These are phyloP conservation scores for Dysphania ambrosioides DNA, from an alignment of 148 eudicot genomes.

Conservation along the genomic window DNA sequence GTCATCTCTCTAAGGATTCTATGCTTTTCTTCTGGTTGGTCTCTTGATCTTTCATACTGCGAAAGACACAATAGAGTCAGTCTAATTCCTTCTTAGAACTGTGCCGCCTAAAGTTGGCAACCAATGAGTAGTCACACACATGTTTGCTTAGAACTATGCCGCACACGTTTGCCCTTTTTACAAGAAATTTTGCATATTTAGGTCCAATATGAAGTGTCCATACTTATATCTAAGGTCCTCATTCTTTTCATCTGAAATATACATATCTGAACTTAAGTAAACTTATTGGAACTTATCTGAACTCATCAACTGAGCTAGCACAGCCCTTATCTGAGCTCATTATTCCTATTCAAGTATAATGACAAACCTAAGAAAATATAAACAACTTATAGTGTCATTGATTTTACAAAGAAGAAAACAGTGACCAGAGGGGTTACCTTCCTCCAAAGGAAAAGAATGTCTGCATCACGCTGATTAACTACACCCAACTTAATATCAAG, in stretches of 20 bases:
- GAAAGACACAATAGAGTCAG: background rate
- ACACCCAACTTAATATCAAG: conserved; percentile 39
- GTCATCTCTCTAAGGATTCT: conserved; percentile 50
- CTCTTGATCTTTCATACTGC: conserved; percentile 52
- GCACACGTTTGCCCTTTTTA: background rate
- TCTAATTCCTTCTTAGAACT: background rate
- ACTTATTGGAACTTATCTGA: too few species aligned
- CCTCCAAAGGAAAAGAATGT: conserved; percentile 73
- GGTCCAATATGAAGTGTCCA: background rate
- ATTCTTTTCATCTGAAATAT: too few species aligned
- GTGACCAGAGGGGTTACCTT: conserved; percentile 42
- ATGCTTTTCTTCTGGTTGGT: conserved; percentile 34
- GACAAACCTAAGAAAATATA: too few species aligned
- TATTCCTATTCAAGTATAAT: too few species aligned
- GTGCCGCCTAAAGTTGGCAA: background rate
- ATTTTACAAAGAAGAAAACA: too few species aligned
- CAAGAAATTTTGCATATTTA: background rate
- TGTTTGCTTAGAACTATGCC: background rate
- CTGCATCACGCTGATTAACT: conserved; percentile 91
- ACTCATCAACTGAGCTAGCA: too few species aligned
- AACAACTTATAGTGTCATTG: too few species aligned
- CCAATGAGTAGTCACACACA: background rate
- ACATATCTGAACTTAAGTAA: too few species aligned
- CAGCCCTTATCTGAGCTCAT: too few species aligned
- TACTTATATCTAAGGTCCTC: too few species aligned